A percentile compares a stretch with the other conserved stretches of the same genome.
Evolutionary conservation across 1,139 yeast species (phyloP).

Genomic region (Scheffersomyces titani): DNA sequence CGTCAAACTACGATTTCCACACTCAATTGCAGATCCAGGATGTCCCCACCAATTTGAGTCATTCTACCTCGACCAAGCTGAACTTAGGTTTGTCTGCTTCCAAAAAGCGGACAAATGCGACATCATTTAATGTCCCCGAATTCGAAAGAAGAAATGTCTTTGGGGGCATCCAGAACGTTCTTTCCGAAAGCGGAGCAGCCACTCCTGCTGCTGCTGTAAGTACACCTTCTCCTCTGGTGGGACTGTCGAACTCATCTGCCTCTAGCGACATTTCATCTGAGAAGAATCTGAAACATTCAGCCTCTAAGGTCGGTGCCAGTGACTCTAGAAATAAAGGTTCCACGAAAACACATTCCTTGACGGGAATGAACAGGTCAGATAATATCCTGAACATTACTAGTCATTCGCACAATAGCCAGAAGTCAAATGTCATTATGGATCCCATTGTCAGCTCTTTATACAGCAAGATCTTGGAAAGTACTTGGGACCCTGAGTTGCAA

Average conservation of each 20-base stretch:
- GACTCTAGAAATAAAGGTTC: background rate
- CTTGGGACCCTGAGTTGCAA: conserved; percentile 76
- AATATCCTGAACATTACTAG: background rate
- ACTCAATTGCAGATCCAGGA: conserved; percentile 42
- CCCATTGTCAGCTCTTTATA: conserved; percentile 57
- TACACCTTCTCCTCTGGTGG: background rate
- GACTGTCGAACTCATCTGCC: background rate
- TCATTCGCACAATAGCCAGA: conserved; percentile 2
- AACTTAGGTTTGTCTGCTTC: background rate
- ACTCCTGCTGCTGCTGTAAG: background rate
- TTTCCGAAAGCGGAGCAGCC: conserved; percentile 2
- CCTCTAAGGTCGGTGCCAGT: background rate
- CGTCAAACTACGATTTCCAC: conserved; percentile 44
- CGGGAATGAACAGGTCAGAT: background rate
- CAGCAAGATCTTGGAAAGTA: conserved; percentile 63
- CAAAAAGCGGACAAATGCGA: background rate
- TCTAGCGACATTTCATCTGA: background rate
- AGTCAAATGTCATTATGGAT: conserved; percentile 31
- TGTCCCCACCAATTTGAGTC: conserved; percentile 6
- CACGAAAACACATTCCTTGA: background rate
- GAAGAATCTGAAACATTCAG: background rate
- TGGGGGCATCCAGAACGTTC: conserved; percentile 42
- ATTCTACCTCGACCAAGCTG: background rate
- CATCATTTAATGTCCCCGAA: conserved; percentile 34
- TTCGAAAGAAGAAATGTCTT: conserved; percentile 41